Evolutionary conservation across 768 basidiomycete species (phyloP).

Genomic region (Mycena amicta): DNA sequence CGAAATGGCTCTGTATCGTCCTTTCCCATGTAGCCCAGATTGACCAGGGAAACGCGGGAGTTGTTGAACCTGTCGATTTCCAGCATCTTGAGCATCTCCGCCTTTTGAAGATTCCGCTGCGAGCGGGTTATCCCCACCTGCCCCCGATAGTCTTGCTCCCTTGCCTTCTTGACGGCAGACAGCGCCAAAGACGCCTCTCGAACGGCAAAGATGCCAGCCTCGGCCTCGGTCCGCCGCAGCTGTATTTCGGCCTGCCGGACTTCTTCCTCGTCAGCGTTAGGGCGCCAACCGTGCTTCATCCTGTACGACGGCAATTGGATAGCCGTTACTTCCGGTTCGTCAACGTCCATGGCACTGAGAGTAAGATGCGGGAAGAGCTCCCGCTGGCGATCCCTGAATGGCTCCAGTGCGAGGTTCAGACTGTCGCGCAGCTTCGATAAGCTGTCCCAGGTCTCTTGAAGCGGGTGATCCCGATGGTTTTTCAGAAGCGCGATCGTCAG

Average conservation of each 20-base stretch:
- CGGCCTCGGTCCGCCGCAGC: conserved; percentile 1
- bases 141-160: conserved; percentile 7
- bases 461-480: conserved; percentile 2
- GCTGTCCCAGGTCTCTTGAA: conserved; percentile 2
- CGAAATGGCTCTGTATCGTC: conserved; percentile 2
- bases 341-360: conserved; percentile 6
- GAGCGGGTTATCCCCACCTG: conserved; percentile 1
- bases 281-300: conserved; percentile 2
- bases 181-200: conserved; percentile 1
- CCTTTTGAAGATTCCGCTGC: conserved; percentile 5
- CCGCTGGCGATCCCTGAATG: conserved; percentile 8
- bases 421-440: conserved; percentile 2
- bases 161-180: conserved; percentile 3
- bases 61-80: neutral
- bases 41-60: neutral
- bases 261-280: neutral
- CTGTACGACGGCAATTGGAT: conserved; percentile 12
- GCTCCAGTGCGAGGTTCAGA: neutral
- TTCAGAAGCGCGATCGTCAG: conserved; percentile 4
- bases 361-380: conserved; percentile 2
- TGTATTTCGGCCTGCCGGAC: neutral
- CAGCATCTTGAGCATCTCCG: neutral
- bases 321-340: conserved; percentile 12
- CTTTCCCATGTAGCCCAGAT: neutral
- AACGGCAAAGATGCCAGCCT: neutral